These are phyloP conservation scores for Leccinum longicurvipes DNA, from an alignment of 768 basidiomycete species.

Conservation along the genomic window DNA sequence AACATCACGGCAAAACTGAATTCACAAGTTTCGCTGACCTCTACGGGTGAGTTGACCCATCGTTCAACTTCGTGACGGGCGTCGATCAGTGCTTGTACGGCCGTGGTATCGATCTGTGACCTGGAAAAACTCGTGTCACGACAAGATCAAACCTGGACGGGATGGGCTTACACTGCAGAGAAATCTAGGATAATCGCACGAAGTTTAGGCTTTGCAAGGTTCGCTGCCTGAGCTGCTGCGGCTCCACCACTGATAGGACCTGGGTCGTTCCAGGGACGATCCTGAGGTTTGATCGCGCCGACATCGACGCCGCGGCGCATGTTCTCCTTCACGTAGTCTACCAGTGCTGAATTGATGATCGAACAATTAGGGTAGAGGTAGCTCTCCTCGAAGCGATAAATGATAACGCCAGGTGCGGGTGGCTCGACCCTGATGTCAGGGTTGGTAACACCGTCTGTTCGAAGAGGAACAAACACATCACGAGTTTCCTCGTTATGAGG, in stretches of 20 bases:
- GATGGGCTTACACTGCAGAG: not conserved
- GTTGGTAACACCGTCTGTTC: not conserved
- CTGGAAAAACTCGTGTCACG: not conserved
- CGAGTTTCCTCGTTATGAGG: not conserved
- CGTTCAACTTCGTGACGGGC: not conserved
- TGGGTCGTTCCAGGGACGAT: not conserved
- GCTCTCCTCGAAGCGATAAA: not conserved
- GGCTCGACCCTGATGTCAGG: not conserved
- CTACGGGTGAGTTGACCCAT: not conserved
- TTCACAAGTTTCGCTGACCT: not conserved
- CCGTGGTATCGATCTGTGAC: not conserved
- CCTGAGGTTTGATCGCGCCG: not conserved
- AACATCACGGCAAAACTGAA: not conserved
- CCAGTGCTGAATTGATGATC: not conserved
- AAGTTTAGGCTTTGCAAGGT: not conserved
- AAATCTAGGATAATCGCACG: not conserved
- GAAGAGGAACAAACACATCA: not conserved
- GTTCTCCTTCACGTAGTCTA: not conserved
- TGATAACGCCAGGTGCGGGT: not conserved
- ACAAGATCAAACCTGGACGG: not conserved
- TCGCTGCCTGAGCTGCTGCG: not conserved
- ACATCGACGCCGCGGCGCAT: not conserved
- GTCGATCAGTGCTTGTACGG: not conserved
- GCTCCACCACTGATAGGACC: not conserved
- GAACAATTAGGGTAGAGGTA: not conserved